A percentile compares a stretch with the other conserved stretches of the same genome.
phyloP scores from a whole-genome alignment of 345 rosid species.

The Stellera chamaejasme region DNA sequence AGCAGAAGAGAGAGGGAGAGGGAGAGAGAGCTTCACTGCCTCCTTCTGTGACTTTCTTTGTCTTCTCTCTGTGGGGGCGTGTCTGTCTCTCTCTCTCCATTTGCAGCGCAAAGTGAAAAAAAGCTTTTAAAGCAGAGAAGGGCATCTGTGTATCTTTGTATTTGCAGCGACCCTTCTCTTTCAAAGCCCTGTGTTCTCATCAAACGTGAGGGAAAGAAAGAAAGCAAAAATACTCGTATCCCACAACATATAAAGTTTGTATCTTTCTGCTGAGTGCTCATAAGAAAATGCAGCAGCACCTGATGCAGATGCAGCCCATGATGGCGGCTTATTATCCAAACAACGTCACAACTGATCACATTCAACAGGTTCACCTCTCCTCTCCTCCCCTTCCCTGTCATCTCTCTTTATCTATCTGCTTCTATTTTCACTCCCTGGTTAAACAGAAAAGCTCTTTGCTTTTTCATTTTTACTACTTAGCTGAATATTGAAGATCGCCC shows the following conservation, averaged over 20 bases:
- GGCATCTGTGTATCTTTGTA: slow-evolving; percentile 20
- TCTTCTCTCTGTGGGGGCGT: not conserved
- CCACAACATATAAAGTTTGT: slow-evolving; percentile 2
- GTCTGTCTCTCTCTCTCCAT: no score
- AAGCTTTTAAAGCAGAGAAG: slow-evolving; percentile 11
- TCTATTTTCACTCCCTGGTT: slow-evolving; percentile 17
- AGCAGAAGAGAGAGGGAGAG: slow-evolving; percentile 22
- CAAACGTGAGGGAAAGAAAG: slow-evolving; percentile 17
- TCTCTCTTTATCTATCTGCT: not conserved
- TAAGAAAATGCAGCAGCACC: slow-evolving; percentile 96
- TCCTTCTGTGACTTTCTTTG: not conserved
- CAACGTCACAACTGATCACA: slow-evolving; percentile 99
- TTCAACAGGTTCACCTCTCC: slow-evolving; percentile 74
- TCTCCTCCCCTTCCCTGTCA: not conserved
- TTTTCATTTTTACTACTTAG: slow-evolving; percentile 24
- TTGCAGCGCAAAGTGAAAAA: slow-evolving; percentile 11
- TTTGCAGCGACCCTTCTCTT: slow-evolving; percentile 27
- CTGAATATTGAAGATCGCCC: slow-evolving; percentile 24
- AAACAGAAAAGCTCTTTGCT: slow-evolving; percentile 13
- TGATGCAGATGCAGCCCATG: slow-evolving; percentile 99
- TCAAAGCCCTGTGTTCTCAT: slow-evolving; percentile 9
- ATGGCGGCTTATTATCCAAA: slow-evolving; percentile 98
- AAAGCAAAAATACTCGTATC: slow-evolving; percentile 1
- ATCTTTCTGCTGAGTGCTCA: slow-evolving; percentile 26
- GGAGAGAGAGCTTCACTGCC: not conserved